Conservation (phyloP, 1,284 basidiomycete species). For the Sporisorium graminicola region DNA sequence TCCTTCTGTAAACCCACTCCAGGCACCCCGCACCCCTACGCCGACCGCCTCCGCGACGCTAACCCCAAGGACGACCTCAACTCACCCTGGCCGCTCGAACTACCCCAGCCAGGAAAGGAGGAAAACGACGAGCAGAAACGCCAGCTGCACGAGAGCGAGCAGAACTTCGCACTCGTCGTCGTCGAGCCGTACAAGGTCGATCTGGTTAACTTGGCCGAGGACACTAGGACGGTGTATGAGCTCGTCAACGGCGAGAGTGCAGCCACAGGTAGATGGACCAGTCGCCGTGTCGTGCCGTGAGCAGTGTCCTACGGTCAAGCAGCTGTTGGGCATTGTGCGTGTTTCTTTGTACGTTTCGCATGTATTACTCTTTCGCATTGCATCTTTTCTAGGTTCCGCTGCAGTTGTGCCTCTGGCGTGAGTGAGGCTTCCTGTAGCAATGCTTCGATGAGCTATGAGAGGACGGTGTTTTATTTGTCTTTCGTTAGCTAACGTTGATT, state of each 20-base stretch:
- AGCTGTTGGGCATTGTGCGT: background rate
- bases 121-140: conserved; percentile 63
- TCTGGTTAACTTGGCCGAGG: conserved; percentile 63
- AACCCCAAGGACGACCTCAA: conserved; percentile 38
- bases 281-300: conserved; percentile 64
- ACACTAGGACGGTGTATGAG: conserved; percentile 63
- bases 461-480: no score
- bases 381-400: background rate
- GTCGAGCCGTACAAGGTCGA: conserved; percentile 69
- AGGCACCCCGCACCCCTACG: conserved; percentile 60
- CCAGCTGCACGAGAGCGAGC: conserved; percentile 58
- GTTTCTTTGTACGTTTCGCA: background rate
- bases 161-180: conserved; percentile 67
- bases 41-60: conserved; percentile 13
- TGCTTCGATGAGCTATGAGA: background rate
- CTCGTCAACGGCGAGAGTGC: conserved; percentile 37
- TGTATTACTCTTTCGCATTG: background rate
- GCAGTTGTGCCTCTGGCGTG: background rate
- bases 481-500: no score
- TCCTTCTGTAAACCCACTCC: conserved; percentile 70
- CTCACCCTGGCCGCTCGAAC: conserved; percentile 60
- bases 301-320: background rate
- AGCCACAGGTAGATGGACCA: conserved; percentile 56
- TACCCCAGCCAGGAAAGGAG: conserved; percentile 62
- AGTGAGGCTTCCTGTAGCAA: background rate